Percentiles rank a stretch among this genome's conserved stretches.
Evolutionary conservation across 257 asterid genomes (phyloP).

Genomic region (Solanum ossicruentum): DNA sequence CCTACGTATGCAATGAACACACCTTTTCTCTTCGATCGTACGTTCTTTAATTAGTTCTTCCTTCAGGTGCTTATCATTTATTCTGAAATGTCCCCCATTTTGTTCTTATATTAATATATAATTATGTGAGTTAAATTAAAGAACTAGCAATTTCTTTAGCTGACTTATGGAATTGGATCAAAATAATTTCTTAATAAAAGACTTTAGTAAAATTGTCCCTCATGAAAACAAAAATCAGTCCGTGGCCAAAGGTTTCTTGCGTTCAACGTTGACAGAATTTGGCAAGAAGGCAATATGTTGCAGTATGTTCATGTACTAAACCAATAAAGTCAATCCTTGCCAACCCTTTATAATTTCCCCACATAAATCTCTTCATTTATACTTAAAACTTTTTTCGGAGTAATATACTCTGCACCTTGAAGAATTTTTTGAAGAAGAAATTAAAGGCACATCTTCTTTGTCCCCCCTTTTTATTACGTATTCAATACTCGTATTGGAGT

Average conservation of each 20-base stretch:
- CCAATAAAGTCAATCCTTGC: slow-evolving; percentile 39
- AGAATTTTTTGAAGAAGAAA: slow-evolving; percentile 40
- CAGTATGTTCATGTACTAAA: slow-evolving; percentile 8
- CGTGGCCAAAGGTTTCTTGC: background rate
- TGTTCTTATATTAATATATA: background rate
- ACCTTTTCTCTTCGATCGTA: background rate
- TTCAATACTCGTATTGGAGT: background rate
- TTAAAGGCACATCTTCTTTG: slow-evolving; percentile 11
- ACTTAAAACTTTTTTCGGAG: slow-evolving; percentile 8
- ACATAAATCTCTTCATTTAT: slow-evolving; percentile 13
- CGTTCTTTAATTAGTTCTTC: background rate
- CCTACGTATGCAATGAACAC: background rate
- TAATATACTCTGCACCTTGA: slow-evolving; percentile 5
- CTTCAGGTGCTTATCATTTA: background rate
- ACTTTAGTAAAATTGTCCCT: slow-evolving; percentile 1
- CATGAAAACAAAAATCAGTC: slow-evolving; percentile 10
- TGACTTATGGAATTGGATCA: too few species aligned
- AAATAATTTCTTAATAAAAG: background rate
- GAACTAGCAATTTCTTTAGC: background rate
- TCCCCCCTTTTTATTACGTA: background rate
- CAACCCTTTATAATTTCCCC: background rate
- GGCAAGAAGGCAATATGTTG: slow-evolving; percentile 41
- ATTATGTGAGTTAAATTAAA: background rate
- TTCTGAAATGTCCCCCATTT: background rate
- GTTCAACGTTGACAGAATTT: slow-evolving; percentile 19